Evolutionary conservation across 2,329 filamentous ascomycete genomes (phyloP).

Genomic region (Neocatenulostroma microsporum): DNA sequence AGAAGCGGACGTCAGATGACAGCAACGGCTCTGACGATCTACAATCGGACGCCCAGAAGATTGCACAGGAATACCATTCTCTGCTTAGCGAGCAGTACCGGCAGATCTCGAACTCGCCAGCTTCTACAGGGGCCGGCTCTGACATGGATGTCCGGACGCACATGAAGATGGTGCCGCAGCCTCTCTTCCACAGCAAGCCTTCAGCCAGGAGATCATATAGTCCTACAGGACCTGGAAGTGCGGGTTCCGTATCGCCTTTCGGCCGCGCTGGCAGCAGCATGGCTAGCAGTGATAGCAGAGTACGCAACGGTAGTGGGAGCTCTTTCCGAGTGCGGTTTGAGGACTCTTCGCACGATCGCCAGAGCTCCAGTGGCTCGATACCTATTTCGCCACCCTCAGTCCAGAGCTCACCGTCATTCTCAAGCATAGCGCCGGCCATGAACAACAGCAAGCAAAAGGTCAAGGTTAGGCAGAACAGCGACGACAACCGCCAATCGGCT

Average conservation of each 20-base stretch:
- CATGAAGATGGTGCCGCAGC: constrained; percentile 28
- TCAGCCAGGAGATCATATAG: constrained; percentile 5
- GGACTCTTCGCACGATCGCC: constrained; percentile 4
- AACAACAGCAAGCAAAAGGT: background rate
- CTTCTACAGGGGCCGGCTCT: constrained; percentile 7
- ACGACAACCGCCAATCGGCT: constrained; percentile 13
- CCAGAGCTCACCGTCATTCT: background rate
- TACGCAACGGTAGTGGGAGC: constrained; percentile 9
- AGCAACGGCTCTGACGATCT: constrained; percentile 2
- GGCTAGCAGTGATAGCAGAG: background rate
- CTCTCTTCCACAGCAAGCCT: constrained; percentile 21
- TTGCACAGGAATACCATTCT: constrained; percentile 21
- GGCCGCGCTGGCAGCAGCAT: background rate
- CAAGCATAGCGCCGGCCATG: background rate
- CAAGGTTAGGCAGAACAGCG: background rate
- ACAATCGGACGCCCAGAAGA: constrained; percentile 8
- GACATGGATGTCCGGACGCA: constrained; percentile 19
- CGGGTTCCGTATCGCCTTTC: background rate
- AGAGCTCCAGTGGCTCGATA: constrained; percentile 25
- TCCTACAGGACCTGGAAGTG: background rate
- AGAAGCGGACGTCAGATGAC: background rate
- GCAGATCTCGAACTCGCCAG: constrained; percentile 11
- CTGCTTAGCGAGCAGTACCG: constrained; percentile 18
- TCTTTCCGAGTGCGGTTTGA: constrained; percentile 15
- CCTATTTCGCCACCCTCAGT: constrained; percentile 27